Conservation (phyloP, 805 yeast genomes). For the Limtongozyma cylindracea region DNA sequence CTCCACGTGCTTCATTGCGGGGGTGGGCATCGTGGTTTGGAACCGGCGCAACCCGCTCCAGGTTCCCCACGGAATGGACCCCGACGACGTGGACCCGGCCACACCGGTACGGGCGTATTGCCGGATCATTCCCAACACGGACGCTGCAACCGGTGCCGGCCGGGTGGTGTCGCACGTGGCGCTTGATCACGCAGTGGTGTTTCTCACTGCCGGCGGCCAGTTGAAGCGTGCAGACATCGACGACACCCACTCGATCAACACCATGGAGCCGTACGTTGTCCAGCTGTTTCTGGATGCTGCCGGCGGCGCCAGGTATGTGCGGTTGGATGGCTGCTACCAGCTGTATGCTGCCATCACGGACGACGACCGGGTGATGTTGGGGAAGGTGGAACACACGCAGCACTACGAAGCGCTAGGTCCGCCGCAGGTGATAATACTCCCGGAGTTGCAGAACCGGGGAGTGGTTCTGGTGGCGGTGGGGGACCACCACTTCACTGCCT, state of each 20-base stretch:
- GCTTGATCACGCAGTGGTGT: constrained; percentile 25
- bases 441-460: constrained; percentile 18
- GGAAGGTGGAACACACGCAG: constrained; percentile 5
- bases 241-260: not conserved
- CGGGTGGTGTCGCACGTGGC: constrained; percentile 30
- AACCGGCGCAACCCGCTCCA: constrained; percentile 7
- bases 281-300: too few species aligned
- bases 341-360: constrained; percentile 29
- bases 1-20: constrained; percentile 20
- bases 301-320: constrained; percentile 4
- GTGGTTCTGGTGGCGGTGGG: constrained; percentile 38
- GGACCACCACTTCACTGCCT: constrained; percentile 44
- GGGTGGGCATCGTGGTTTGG: constrained; percentile 41
- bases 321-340: constrained; percentile 24
- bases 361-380: constrained; percentile 18
- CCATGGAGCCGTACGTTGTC: constrained; percentile 1
- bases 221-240: constrained; percentile 10
- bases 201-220: constrained; percentile 17
- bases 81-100: constrained; percentile 3
- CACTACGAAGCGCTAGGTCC: constrained; percentile 1
- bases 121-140: constrained; percentile 15
- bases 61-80: too few species aligned
- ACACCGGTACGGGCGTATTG: constrained; percentile 10
- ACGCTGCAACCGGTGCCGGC: too few species aligned
- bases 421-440: constrained; percentile 8